Percentiles rank a stretch among this genome's conserved stretches.
Conservation (phyloP, 2,329 filamentous ascomycete genomes). For the Elsinoe batatas region DNA sequence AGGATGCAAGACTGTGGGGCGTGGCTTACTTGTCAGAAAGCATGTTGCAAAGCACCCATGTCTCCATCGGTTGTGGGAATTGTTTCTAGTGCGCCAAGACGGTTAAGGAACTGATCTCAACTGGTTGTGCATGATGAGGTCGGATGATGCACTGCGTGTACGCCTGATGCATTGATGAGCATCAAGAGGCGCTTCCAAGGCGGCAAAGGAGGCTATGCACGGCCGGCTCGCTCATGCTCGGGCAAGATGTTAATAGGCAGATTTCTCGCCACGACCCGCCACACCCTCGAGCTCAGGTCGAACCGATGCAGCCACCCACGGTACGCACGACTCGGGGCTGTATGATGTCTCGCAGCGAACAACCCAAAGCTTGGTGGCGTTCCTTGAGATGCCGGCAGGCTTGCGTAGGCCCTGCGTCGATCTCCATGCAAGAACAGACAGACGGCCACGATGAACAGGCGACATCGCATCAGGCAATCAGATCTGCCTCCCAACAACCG, state of each 20-base stretch:
- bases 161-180: neutral
- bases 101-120: neutral
- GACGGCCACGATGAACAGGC: neutral
- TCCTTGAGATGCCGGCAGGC: conserved; percentile 4
- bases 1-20: conserved; percentile 6
- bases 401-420: conserved; percentile 8
- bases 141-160: neutral
- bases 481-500: neutral
- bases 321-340: neutral
- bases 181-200: neutral
- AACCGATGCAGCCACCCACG: neutral
- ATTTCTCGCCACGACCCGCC: no score
- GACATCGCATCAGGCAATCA: neutral
- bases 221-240: neutral
- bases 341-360: neutral
- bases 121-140: neutral
- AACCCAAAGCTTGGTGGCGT: neutral
- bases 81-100: conserved; percentile 2
- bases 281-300: no score
- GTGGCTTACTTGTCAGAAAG: conserved; percentile 9
- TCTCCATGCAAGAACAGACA: neutral
- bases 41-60: neutral
- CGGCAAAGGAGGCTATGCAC: neutral
- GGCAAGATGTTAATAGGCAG: neutral
- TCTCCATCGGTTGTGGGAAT: neutral